Conservation (phyloP, 1,139 yeast species). For the Hyphopichia wangnamkhiaoensis region DNA sequence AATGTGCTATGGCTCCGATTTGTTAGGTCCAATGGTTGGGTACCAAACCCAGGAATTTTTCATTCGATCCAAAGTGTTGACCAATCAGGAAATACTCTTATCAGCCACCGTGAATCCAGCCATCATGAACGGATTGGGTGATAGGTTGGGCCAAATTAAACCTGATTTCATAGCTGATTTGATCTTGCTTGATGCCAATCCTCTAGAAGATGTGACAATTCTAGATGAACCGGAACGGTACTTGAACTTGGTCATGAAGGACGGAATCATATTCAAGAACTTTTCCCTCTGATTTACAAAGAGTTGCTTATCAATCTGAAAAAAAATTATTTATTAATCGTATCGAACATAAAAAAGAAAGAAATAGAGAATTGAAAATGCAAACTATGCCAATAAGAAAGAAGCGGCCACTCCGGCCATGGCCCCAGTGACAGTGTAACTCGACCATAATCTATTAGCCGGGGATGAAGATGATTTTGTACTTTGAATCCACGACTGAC, state of each 20-base stretch:
- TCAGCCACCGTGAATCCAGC: constrained; percentile 25
- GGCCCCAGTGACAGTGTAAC: neutral
- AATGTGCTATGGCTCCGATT: constrained; percentile 22
- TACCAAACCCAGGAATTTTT: constrained; percentile 24
- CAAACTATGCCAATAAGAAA: constrained; percentile 3
- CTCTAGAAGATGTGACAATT: constrained; percentile 17
- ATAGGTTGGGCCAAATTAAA: constrained; percentile 20
- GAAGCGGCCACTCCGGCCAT: neutral
- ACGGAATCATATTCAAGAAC: constrained; percentile 17
- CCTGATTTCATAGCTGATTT: constrained; percentile 20
- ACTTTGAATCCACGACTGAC: constrained; percentile 1
- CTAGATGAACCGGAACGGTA: constrained; percentile 22
- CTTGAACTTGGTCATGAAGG: constrained; percentile 19
- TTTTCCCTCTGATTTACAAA: too few relatives aligned
- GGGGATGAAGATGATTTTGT: neutral
- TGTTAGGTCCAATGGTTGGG: constrained; percentile 19
- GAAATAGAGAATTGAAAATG: neutral
- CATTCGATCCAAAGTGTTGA: constrained; percentile 17
- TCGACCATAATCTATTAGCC: neutral
- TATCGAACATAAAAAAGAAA: neutral
- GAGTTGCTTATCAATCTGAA: neutral
- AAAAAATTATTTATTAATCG: too few relatives aligned
- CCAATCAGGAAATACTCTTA: constrained; percentile 16
- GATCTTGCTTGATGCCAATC: constrained; percentile 17
- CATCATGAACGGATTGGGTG: constrained; percentile 13